Evolutionary conservation across 345 rosid genomes (phyloP), one percentile per base, ranked within the genome.

Genomic region (Mallotus nudiflorus): DNA sequence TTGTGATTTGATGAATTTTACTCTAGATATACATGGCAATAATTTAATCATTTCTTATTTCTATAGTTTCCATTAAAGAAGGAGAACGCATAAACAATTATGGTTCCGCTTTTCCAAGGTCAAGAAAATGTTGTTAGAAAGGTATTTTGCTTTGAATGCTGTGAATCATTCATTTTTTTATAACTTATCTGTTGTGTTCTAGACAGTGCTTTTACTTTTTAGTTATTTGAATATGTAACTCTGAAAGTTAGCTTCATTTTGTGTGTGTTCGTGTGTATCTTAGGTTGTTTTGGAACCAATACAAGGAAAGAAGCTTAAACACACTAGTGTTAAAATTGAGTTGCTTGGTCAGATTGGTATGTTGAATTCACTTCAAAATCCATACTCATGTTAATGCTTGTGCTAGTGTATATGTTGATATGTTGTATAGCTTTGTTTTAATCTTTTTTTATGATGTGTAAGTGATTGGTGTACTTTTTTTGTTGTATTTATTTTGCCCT

Each of bases 261-360:
- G 25, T 59, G 27, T n/a, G 11, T 51, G 11, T n/a, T n/a, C n/a
- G n/a, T n/a, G n/a, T n/a, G n/a, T n/a, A n/a, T n/a, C 65, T 37
- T 69, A 78, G 82, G 78, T 78, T 45, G 75, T 70, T 51, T 68
- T 93, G 77, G 97, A 91, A 67, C 96, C 96, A 69, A 39, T 80
- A 75, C 94, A 80, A 75, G 98, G 97, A 86, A 89, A 93, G 74
- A 93, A 91, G 73, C 84, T 91, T 68, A 97, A 93, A 68, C 98
- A 91, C 73, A 93, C 87, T 78, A 96, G 98, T 73, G 87, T 91
- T 24, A 93, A 89, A 84, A 88, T 91, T 70, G 96, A 93, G 81
- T 94, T 93, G 73, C 93, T 93, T 70, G 97, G 96, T 81, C 98
- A 93, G 79, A 93, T 91, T 82, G 94, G 97, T 57, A 54, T 59